phyloP scores from a whole-genome alignment of 805 yeast genomes.

The Wilhelminamyces savonicus region DNA sequence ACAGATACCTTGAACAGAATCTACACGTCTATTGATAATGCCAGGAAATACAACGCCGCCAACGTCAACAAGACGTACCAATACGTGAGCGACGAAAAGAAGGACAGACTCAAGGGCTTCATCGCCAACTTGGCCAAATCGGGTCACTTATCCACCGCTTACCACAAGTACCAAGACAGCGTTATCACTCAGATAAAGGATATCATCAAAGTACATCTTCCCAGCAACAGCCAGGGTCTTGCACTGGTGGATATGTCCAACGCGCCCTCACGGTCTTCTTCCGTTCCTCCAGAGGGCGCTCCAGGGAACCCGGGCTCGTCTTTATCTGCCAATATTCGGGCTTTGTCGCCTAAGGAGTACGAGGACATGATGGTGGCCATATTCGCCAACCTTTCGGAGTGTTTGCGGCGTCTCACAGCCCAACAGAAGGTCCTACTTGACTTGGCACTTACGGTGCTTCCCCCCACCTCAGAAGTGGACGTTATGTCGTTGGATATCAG shows the following conservation, averaged over 20 bases:
- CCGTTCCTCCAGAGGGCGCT: constrained; percentile 17
- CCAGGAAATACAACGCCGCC: constrained; percentile 12
- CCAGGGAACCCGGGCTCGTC: constrained; percentile 6
- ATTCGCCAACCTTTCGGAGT: constrained; percentile 61
- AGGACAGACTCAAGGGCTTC: constrained; percentile 37
- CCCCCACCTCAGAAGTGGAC: constrained; percentile 21
- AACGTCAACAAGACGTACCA: constrained; percentile 30
- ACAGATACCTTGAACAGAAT: constrained; percentile 49
- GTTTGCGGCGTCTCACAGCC: constrained; percentile 62
- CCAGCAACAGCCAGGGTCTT: constrained; percentile 21
- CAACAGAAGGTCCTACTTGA: constrained; percentile 80
- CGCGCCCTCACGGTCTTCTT: constrained; percentile 22
- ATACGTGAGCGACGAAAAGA: constrained; percentile 32
- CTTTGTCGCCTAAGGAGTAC: constrained; percentile 69
- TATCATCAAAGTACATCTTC: constrained; percentile 61
- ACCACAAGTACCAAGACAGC: constrained; percentile 57
- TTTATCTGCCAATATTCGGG: constrained; percentile 44
- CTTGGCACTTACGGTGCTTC: constrained; percentile 41
- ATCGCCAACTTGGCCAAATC: constrained; percentile 56
- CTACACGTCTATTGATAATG: constrained; percentile 17
- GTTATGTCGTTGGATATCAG: constrained; percentile 65
- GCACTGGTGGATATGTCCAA: constrained; percentile 16
- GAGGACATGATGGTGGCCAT: constrained; percentile 60
- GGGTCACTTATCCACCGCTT: constrained; percentile 56
- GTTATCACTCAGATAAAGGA: constrained; percentile 67